These are phyloP conservation scores for Rhynchosporium secalis DNA, from an alignment of 2,329 filamentous ascomycete species.

Conservation along the genomic window DNA sequence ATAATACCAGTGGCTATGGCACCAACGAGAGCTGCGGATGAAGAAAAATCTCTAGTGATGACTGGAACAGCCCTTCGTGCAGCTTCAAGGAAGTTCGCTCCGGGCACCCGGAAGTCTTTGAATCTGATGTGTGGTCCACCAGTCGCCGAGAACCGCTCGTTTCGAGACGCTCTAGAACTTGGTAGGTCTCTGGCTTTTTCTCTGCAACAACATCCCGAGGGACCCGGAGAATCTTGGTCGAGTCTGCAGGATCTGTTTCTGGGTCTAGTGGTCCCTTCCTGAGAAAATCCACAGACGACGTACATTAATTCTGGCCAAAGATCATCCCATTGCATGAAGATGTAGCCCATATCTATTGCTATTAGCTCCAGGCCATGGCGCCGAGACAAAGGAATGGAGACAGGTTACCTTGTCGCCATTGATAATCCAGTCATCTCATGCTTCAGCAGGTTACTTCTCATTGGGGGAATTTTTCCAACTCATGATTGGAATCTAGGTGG, in stretches of 20 bases:
- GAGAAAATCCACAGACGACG: slow-evolving; percentile 48
- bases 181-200: slow-evolving; percentile 47
- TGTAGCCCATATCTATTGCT: slow-evolving; percentile 51
- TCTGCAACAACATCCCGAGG: slow-evolving; percentile 49
- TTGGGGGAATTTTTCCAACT: too few relatives aligned
- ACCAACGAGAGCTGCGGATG: slow-evolving; percentile 50
- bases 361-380: not conserved
- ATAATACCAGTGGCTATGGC: slow-evolving; percentile 56
- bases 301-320: slow-evolving; percentile 53
- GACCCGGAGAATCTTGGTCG: slow-evolving; percentile 52
- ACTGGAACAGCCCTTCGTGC: slow-evolving; percentile 47
- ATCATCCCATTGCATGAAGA: slow-evolving; percentile 56
- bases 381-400: not conserved
- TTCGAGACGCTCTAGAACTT: slow-evolving; percentile 48
- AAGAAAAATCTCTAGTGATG: slow-evolving; percentile 45
- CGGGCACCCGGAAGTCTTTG: slow-evolving; percentile 49
- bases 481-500: too few relatives aligned
- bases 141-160: slow-evolving; percentile 48
- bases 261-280: slow-evolving; percentile 25
- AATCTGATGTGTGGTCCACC: slow-evolving; percentile 52
- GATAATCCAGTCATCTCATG: slow-evolving; percentile 49
- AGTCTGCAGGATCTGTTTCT: slow-evolving; percentile 37
- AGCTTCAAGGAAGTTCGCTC: slow-evolving; percentile 47
- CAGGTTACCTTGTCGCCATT: slow-evolving; percentile 52
- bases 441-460: too few relatives aligned